Conservation (phyloP, 352 stramenopile genomes). For the Albugo laibachii region DNA sequence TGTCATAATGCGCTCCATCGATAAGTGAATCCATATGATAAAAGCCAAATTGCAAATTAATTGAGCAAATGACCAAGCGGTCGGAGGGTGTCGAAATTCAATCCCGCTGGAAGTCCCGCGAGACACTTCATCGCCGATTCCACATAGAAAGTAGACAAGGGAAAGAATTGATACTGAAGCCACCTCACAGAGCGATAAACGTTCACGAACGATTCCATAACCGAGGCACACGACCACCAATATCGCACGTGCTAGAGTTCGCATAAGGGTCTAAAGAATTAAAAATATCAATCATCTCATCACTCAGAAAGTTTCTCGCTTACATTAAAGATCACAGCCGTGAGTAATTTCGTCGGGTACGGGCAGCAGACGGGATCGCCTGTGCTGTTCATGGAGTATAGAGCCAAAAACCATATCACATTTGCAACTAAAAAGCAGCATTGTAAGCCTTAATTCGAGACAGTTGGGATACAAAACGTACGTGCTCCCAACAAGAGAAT, state of each 20-base stretch:
- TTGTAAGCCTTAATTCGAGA: not conserved
- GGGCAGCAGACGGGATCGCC: constrained; percentile 77
- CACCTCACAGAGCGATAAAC: constrained; percentile 28
- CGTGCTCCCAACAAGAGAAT: constrained; percentile 60
- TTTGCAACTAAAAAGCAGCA: constrained; percentile 13
- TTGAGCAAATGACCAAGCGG: constrained; percentile 71
- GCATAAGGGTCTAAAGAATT: constrained; percentile 31
- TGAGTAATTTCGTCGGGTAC: constrained; percentile 68
- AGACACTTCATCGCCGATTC: constrained; percentile 53
- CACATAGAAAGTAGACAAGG: constrained; percentile 52
- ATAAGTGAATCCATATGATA: constrained; percentile 83
- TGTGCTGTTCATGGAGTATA: constrained; percentile 78
- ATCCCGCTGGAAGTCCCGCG: constrained; percentile 56
- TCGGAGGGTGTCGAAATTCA: constrained; percentile 58
- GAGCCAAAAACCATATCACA: constrained; percentile 61
- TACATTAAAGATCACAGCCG: constrained; percentile 67
- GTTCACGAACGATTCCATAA: constrained; percentile 71
- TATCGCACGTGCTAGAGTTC: constrained; percentile 68
- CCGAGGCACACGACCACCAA: constrained; percentile 79
- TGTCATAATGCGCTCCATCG: constrained; percentile 68
- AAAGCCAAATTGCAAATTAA: constrained; percentile 75
- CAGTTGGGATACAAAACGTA: constrained; percentile 9
- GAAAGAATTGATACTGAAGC: constrained; percentile 38
- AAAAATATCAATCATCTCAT: not conserved
- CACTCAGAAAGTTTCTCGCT: constrained; percentile 5